A percentile compares a stretch with the other conserved stretches of the same genome.
Conservation (phyloP, 768 basidiomycete genomes). For the Fibroporia radiculosa region DNA sequence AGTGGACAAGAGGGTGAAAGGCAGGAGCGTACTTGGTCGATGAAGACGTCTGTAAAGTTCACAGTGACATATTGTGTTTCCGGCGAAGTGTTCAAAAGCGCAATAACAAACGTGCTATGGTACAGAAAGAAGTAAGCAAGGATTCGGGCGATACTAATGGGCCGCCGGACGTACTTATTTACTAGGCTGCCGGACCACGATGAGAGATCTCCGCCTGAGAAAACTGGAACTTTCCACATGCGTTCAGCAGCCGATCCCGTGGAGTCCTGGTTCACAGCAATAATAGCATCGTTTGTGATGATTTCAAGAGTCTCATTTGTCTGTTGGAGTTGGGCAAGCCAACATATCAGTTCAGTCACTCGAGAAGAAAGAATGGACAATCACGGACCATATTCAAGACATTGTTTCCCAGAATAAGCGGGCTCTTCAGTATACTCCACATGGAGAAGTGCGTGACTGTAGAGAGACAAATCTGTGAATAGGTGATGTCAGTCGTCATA, state of each 20-base stretch:
- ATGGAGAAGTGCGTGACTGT: slow-evolving; percentile 33
- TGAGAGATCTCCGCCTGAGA: slow-evolving; percentile 23
- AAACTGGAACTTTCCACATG: slow-evolving; percentile 24
- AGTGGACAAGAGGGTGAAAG: neutral
- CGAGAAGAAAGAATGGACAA: neutral
- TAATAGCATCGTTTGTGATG: slow-evolving; percentile 31
- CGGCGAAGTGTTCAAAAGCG: slow-evolving; percentile 28
- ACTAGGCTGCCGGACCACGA: slow-evolving; percentile 27
- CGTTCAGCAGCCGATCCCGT: slow-evolving; percentile 24
- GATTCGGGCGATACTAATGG: too few relatives aligned
- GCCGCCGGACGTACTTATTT: slow-evolving; percentile 26
- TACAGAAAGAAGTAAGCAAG: neutral
- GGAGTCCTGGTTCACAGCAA: slow-evolving; percentile 28
- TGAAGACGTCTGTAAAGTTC: slow-evolving; percentile 26
- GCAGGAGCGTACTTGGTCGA: slow-evolving; percentile 21
- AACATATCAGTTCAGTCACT: neutral
- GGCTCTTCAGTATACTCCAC: slow-evolving; percentile 35
- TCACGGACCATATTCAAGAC: slow-evolving; percentile 27
- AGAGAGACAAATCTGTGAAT: neutral
- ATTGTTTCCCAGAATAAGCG: slow-evolving; percentile 35
- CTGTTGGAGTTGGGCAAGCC: slow-evolving; percentile 9
- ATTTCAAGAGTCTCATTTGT: slow-evolving; percentile 28
- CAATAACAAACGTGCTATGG: slow-evolving; percentile 23
- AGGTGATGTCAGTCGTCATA: neutral
- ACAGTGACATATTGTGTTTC: slow-evolving; percentile 22